phyloP scores from a whole-genome alignment of 306 rosid species.

The Alnus glutinosa region DNA sequence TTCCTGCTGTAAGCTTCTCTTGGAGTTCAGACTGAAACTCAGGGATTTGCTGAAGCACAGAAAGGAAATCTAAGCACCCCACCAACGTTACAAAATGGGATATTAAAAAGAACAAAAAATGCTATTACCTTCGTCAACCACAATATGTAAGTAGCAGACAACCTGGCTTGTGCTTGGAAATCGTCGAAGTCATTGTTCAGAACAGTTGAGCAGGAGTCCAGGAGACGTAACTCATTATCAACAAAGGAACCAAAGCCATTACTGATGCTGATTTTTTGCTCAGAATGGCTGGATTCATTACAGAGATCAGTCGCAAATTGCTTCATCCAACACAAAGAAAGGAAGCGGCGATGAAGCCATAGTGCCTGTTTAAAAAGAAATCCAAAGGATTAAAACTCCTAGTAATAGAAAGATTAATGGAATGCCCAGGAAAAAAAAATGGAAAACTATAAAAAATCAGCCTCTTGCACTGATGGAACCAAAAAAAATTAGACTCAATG shows the following conservation, averaged over 20 bases:
- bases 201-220: constrained; percentile 48
- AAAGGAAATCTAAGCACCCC: constrained; percentile 29
- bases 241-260: constrained; percentile 40
- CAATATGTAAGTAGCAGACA: constrained; percentile 58
- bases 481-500: not conserved
- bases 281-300: constrained; percentile 25
- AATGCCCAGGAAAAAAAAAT: not conserved
- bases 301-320: constrained; percentile 29
- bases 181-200: constrained; percentile 59
- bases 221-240: constrained; percentile 56
- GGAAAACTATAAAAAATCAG: not conserved
- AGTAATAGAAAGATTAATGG: constrained; percentile 2
- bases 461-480: not conserved
- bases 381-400: constrained; percentile 10
- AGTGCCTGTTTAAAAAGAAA: constrained; percentile 54
- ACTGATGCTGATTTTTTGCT: constrained; percentile 33
- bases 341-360: constrained; percentile 96
- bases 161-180: constrained; percentile 63
- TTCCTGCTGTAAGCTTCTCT: constrained; percentile 47
- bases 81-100: constrained; percentile 6
- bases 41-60: constrained; percentile 57
- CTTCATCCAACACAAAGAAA: constrained; percentile 60
- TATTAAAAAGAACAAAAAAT: not conserved
- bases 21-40: constrained; percentile 36
- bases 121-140: constrained; percentile 65